Evolutionary conservation across 1,139 yeast species (phyloP).

Genomic region (Taphrina flavorubra): DNA sequence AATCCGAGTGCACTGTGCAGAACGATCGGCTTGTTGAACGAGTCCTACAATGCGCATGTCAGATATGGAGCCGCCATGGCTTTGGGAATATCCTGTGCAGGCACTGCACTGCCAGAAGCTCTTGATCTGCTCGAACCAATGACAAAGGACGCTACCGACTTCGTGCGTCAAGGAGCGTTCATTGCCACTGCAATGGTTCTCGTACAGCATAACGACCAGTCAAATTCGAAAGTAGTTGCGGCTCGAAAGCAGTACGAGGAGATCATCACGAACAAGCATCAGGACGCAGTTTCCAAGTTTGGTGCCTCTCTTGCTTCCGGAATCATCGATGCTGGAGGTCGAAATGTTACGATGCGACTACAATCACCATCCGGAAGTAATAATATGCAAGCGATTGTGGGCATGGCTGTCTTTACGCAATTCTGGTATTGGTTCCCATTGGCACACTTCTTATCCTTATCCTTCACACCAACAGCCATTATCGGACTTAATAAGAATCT

Average conservation of each 20-base stretch:
- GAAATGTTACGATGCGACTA: conserved; percentile 91
- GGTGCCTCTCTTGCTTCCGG: conserved; percentile 99
- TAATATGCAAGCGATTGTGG: conserved; percentile 89
- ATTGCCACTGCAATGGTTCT: conserved; percentile 91
- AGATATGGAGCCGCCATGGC: conserved; percentile 99
- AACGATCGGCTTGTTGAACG: conserved; percentile 88
- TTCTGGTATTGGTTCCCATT: conserved; percentile 99
- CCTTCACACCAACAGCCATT: conserved; percentile 90
- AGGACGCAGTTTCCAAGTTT: conserved; percentile 94
- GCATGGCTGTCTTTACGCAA: conserved; percentile 85
- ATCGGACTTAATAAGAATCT: conserved; percentile 86
- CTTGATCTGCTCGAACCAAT: conserved; percentile 90
- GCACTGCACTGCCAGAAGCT: conserved; percentile 86
- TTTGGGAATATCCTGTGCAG: conserved; percentile 95
- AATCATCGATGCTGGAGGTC: conserved; percentile 97
- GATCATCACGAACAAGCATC: conserved; percentile 83
- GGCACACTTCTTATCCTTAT: conserved; percentile 87
- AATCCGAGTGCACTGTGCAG: conserved; percentile 94
- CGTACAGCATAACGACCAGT: conserved; percentile 88
- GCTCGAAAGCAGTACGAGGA: conserved; percentile 76
- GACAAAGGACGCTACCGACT: conserved; percentile 92
- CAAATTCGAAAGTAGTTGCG: conserved; percentile 78
- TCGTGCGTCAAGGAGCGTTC: conserved; percentile 97
- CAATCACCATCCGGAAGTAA: conserved; percentile 93
- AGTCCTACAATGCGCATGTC: conserved; percentile 96